Evolutionary conservation across 2,329 filamentous ascomycete genomes (phyloP).

Genomic region (Achaetomium macrosporum): DNA sequence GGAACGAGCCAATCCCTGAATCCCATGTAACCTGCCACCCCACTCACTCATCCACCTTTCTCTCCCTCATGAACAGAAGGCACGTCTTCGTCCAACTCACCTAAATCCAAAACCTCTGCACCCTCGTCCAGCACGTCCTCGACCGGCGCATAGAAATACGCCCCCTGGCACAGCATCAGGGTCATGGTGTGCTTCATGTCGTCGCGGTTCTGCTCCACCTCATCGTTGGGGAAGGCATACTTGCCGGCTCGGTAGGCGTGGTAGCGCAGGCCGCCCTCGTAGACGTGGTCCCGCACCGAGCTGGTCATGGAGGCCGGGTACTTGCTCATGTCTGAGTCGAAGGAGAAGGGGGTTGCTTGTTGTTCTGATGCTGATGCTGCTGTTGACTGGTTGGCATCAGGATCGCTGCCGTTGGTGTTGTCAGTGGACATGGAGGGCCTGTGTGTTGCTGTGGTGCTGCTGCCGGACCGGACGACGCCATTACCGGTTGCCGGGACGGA

Average conservation of each 20-base stretch:
- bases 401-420: not conserved
- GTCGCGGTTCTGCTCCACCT: constrained; percentile 37
- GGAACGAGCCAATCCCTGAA: not conserved
- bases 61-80: no score
- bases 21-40: not conserved
- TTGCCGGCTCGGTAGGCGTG: constrained; percentile 32
- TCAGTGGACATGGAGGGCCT: no score
- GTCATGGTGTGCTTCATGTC: constrained; percentile 37
- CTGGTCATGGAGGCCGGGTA: constrained; percentile 28
- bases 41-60: not conserved
- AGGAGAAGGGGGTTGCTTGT: constrained; percentile 1
- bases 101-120: constrained; percentile 42
- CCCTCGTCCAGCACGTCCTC: constrained; percentile 34
- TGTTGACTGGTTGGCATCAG: not conserved
- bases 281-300: constrained; percentile 29
- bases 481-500: no score
- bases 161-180: constrained; percentile 32
- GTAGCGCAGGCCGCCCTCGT: constrained; percentile 32
- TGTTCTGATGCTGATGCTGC: not conserved
- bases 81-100: no score
- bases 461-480: no score
- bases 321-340: constrained; percentile 21
- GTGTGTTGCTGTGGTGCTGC: no score
- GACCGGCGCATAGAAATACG: constrained; percentile 41
- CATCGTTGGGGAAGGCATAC: constrained; percentile 37